Base-by-base conservation (phyloP, 2,329 filamentous ascomycete species). In the Fusarium fujikuroi region DNA sequence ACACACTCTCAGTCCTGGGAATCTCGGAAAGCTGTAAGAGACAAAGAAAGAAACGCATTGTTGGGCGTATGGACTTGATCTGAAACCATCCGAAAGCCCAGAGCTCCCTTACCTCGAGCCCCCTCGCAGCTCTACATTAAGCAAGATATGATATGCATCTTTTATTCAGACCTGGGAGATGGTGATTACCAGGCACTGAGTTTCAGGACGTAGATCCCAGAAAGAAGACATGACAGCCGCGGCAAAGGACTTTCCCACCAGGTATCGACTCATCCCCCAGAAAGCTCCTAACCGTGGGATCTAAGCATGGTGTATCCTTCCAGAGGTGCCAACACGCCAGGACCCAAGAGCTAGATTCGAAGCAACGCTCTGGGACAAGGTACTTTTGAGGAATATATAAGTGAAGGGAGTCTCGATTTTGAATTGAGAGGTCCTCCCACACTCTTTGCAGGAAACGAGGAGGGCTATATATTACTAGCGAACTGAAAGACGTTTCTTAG, bases 311-410 rank as follows among this genome's bases (percentile, higher is more conserved):
- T 49, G 28, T 32, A n/a, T 49, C 21, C 4, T 49, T 32, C 28
- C 15, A 30, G 0, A n/a, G 21, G 18, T 49, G 10, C 7, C 4
- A 19, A 3, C 2, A 3, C 19, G 14, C 21, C 9, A 7, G 25
- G 25, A 16, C 28, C 7, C 14, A 49, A n/a, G 7, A 49, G 19
- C 19, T 49, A 18, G 14, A 10, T 49, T n/a, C 9, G 14, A 49
- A 50, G 47, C 30, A 9, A 19, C 9, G 16, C 2, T 18, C 21
- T 2, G 8, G 7, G 2, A 7, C 8, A 34, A 34, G 21, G 11
- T 7, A 19, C 16, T 9, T 9, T 34, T 1, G 3, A 9, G 15
- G 21, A 11, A 50, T 34, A 23, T 18, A 14, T 34, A 4, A 9
- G 21, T 16, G 21, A 23, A 14, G 11, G 8, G 30, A 34, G 16